Evolutionary conservation across 2,329 filamentous ascomycete genomes (phyloP).

Genomic region (Microsporum canis): DNA sequence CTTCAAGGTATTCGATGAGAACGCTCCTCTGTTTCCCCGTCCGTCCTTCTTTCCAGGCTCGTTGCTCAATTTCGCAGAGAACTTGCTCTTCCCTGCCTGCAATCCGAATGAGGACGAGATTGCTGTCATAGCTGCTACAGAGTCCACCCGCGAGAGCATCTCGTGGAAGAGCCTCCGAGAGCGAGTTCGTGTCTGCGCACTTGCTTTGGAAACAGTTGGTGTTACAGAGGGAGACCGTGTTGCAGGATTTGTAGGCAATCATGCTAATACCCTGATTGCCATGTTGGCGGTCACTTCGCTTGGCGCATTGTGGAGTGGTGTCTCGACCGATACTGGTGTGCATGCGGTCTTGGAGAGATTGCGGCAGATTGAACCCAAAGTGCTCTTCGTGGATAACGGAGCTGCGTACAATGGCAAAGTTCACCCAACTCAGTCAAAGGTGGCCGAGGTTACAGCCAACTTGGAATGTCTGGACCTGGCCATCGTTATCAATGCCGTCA

Average conservation of each 20-base stretch:
- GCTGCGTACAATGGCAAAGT: conserved; percentile 84
- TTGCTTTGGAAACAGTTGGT: conserved; percentile 55
- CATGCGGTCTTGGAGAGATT: conserved; percentile 82
- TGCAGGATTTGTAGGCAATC: conserved; percentile 74
- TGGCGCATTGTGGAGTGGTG: conserved; percentile 84
- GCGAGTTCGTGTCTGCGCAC: conserved; percentile 60
- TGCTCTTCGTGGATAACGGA: conserved; percentile 80
- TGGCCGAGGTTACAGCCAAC: conserved; percentile 59
- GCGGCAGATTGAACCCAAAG: conserved; percentile 67
- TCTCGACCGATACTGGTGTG: conserved; percentile 85
- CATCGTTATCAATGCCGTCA: conserved; percentile 61
- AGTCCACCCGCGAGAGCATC: conserved; percentile 53
- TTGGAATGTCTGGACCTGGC: conserved; percentile 58
- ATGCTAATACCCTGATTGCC: conserved; percentile 72
- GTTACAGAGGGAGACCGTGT: conserved; percentile 52
- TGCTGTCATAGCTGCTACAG: conserved; percentile 72
- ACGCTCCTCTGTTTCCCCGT: conserved; percentile 68
- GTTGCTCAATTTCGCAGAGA: conserved; percentile 86
- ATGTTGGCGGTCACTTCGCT: conserved; percentile 75
- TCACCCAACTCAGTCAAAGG: conserved; percentile 70
- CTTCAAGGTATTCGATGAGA: conserved; percentile 53
- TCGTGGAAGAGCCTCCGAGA: conserved; percentile 75
- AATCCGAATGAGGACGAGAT: conserved; percentile 46
- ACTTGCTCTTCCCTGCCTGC: conserved; percentile 66
- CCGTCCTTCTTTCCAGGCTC: conserved; percentile 74